Conservation (phyloP, 1,284 basidiomycete species). For the Rhodotorula glutinis region DNA sequence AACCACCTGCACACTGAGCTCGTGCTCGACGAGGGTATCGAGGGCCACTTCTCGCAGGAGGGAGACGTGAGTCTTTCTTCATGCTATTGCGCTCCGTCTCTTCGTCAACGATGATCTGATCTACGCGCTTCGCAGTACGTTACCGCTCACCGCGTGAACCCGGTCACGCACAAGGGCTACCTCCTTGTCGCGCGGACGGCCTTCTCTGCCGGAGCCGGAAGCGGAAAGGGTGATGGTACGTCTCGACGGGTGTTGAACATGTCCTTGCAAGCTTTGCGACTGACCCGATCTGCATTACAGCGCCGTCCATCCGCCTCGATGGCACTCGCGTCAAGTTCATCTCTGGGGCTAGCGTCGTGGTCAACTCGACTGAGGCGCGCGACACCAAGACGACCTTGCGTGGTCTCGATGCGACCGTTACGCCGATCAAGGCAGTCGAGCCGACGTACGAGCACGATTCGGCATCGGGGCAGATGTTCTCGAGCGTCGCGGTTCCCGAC, state of each 20-base stretch:
- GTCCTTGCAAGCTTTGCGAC: neutral
- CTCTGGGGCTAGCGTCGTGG: constrained; percentile 68
- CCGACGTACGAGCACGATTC: constrained; percentile 56
- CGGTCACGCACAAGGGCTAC: constrained; percentile 84
- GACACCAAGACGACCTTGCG: constrained; percentile 60
- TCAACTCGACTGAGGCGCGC: constrained; percentile 62
- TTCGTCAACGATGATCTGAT: neutral
- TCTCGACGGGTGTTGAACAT: neutral
- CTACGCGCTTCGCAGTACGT: constrained; percentile 65
- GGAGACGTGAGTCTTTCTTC: constrained; percentile 64
- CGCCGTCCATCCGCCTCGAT: constrained; percentile 69
- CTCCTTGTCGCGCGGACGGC: constrained; percentile 84
- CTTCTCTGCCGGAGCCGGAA: constrained; percentile 64
- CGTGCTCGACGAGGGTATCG: constrained; percentile 72
- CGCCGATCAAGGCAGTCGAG: constrained; percentile 48
- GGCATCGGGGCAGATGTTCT: constrained; percentile 60
- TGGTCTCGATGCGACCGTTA: constrained; percentile 62
- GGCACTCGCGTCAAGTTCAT: constrained; percentile 75
- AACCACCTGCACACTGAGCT: constrained; percentile 87
- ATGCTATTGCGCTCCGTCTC: neutral
- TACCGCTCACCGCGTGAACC: constrained; percentile 82
- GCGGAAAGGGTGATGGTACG: constrained; percentile 55
- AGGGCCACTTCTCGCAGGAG: constrained; percentile 93
- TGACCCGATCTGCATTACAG: constrained; percentile 51
- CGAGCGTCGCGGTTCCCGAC: constrained; percentile 71